A percentile compares a stretch with the other conserved stretches of the same genome.
Evolutionary conservation across 495 filamentous ascomycete species (phyloP).

Genomic region (Xylaria longipes): DNA sequence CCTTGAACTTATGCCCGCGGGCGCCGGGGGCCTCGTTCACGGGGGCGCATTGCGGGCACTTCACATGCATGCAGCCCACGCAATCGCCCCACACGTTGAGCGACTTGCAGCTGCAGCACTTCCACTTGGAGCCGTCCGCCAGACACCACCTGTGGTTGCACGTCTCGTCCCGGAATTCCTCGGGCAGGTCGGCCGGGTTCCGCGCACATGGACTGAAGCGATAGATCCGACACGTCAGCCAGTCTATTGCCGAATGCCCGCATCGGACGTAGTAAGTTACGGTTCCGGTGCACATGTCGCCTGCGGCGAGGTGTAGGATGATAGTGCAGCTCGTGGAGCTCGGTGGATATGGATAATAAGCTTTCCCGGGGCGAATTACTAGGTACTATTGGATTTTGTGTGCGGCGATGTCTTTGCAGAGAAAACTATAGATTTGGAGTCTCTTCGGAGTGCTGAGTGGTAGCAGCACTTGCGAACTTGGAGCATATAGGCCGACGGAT

Average conservation of each 20-base stretch:
- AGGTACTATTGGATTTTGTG: background rate
- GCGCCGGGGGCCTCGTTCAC: background rate
- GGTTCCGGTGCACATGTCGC: background rate
- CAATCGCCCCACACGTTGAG: background rate
- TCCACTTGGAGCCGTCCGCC: background rate
- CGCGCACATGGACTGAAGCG: background rate
- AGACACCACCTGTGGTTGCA: background rate
- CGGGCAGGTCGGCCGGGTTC: background rate
- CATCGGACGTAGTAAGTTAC: background rate
- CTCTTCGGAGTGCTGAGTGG: background rate
- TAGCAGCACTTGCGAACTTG: background rate
- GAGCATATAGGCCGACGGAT: background rate
- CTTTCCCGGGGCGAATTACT: background rate
- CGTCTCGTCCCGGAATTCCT: constrained; percentile 3
- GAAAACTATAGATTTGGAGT: background rate
- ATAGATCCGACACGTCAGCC: background rate
- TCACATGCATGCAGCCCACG: background rate
- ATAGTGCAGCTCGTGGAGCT: no score
- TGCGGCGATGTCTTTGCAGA: no score
- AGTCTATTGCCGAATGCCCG: background rate
- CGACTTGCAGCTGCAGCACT: background rate
- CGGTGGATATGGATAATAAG: background rate
- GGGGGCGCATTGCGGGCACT: background rate
- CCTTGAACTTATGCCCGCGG: background rate
- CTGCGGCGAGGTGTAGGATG: no score